Base-by-base conservation (phyloP, 768 basidiomycete species). In the Calocybe gangraenosa region DNA sequence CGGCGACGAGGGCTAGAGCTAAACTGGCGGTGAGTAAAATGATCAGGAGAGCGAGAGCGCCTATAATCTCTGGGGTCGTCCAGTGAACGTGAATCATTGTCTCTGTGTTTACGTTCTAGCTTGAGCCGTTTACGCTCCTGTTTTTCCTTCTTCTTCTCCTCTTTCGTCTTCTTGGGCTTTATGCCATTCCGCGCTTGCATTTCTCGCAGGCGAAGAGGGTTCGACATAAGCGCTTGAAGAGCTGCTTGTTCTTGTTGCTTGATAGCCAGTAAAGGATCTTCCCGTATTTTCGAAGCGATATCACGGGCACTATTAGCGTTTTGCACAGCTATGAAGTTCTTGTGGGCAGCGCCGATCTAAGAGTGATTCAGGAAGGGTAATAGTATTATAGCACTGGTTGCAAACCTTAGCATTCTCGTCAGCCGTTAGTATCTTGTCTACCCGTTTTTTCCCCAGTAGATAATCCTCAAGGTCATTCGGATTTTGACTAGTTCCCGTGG, bases 221-320 rank as follows among this genome's bases (percentile, higher is more conserved):
- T 93, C 38, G 85, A 79, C 70, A 90, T 75, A 31, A 96, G 69
- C 1, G 90, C 80, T 53, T 96, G 82, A 54, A 92, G 87, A 6
- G 92, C 88, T 7, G 89, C 86, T 60, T 96, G 93, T 65, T 99
- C 95, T 58, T 97, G 95, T 61, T 93, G 88, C 65, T 97, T 98
- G 70, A 99, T 98, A 11, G 89, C 91, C n/a, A 99, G 75, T 4
- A 98, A 61, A 4, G 96, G 96, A 58, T 99, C 96, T 65, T 98
- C 96, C 25, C 96, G 85, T 50, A 99, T 84, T 66, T 99, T 98
- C 21, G 92, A 72, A 17, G 92, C 87, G 35, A 91, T 77, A 58
- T 99, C 96, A 22, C 94, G 84, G 23, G 69, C 72, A 34, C 71
- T 86, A 62, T 98, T 98, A 55, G 96, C 95, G 60, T 93, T 96